phyloP scores from a whole-genome alignment of 495 filamentous ascomycete genomes.

The Penicillium maclennaniae region DNA sequence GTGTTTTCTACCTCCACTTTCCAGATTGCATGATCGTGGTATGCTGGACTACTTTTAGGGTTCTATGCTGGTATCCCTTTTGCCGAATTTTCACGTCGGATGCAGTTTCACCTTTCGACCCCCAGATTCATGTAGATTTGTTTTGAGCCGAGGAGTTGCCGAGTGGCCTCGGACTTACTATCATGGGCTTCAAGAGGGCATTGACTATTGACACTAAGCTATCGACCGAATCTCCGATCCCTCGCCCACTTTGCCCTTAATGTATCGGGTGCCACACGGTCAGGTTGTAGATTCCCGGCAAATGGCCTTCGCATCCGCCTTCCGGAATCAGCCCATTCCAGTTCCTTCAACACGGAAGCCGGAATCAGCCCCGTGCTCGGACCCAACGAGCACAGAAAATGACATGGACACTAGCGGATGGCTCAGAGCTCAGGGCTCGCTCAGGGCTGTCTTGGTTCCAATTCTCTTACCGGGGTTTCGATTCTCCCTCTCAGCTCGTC shows the following conservation, averaged over 20 bases:
- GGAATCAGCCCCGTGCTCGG: not conserved
- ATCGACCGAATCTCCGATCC: not conserved
- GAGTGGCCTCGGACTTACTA: not conserved
- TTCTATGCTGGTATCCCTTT: not conserved
- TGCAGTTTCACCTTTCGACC: not conserved
- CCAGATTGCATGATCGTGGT: not conserved
- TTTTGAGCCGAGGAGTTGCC: not conserved
- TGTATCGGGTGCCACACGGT: not conserved
- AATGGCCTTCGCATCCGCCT: conserved; percentile 1
- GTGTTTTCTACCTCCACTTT: not conserved
- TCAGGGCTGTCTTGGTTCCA: not conserved
- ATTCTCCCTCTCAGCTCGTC: conserved; percentile 1
- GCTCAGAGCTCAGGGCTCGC: not conserved
- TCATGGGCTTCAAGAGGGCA: not conserved
- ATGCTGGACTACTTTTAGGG: not conserved
- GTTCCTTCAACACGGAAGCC: not conserved
- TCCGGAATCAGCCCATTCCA: not conserved
- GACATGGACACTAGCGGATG: too few relatives aligned
- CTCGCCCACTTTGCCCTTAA: not conserved
- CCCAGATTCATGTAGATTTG: not conserved
- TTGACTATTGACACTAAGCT: not conserved
- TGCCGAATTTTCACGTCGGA: not conserved
- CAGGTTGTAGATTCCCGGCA: not conserved
- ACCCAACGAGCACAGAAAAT: too few relatives aligned
- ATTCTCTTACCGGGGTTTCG: too few relatives aligned